Evolutionary conservation across 1,139 yeast genomes (phyloP).

Genomic region (Scheffersomyces segobiensis): DNA sequence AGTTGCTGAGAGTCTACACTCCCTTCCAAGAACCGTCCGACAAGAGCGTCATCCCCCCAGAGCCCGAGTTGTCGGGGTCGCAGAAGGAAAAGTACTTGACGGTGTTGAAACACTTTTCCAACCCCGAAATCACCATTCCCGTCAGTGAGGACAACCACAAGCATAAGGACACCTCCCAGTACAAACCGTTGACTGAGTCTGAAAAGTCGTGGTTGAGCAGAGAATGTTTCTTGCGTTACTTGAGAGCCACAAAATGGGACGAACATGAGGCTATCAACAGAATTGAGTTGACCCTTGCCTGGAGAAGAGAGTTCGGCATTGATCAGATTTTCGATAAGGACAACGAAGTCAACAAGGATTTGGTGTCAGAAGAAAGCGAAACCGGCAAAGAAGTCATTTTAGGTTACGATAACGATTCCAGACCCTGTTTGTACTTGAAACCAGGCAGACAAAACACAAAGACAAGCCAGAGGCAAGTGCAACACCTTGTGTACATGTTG

Average conservation of each 20-base stretch:
- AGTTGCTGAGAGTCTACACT: constrained; percentile 19
- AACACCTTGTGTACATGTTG: constrained; percentile 51
- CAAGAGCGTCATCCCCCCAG: constrained; percentile 52
- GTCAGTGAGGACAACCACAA: constrained; percentile 40
- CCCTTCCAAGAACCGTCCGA: constrained; percentile 59
- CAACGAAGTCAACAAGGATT: constrained; percentile 34
- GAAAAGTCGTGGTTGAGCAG: constrained; percentile 50
- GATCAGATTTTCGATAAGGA: constrained; percentile 30
- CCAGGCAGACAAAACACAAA: constrained; percentile 53
- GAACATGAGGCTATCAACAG: constrained; percentile 40
- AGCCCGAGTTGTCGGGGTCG: constrained; percentile 38
- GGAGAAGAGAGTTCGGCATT: constrained; percentile 52
- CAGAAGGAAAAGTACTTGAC: constrained; percentile 16
- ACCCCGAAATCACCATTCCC: constrained; percentile 36
- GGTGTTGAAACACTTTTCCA: constrained; percentile 19
- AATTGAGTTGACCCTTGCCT: constrained; percentile 43
- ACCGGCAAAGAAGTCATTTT: constrained; percentile 51
- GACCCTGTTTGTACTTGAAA: constrained; percentile 50
- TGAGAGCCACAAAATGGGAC: constrained; percentile 51
- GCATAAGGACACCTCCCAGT: constrained; percentile 19
- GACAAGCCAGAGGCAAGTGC: constrained; percentile 45
- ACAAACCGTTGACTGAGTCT: constrained; percentile 21
- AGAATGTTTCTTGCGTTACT: constrained; percentile 49
- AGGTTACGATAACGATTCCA: constrained; percentile 47
- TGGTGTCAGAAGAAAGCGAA: constrained; percentile 39